Evolutionary conservation across 1,284 basidiomycete genomes (phyloP).

Genomic region (Porogramme epimiltina): DNA sequence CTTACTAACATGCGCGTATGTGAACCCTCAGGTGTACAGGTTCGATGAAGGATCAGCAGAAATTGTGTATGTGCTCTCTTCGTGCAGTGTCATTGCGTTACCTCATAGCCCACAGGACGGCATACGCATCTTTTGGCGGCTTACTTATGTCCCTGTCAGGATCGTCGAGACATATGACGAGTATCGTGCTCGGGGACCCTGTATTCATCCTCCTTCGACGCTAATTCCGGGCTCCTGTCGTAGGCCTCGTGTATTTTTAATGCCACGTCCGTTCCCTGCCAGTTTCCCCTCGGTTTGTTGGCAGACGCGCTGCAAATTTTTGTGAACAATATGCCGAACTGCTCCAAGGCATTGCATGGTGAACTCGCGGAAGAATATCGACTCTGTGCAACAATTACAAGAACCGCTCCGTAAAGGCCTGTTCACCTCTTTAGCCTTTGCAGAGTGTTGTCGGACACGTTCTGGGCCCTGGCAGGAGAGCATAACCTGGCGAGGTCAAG

Average conservation of each 20-base stretch:
- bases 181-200: slow-evolving; percentile 91
- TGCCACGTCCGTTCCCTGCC: no score
- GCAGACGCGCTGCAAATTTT: no score
- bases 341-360: no score
- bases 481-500: no score
- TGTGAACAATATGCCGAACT: no score
- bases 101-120: slow-evolving; percentile 61
- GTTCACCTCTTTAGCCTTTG: no score
- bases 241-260: slow-evolving; percentile 6
- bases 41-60: slow-evolving; percentile 89
- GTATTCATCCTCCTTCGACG: slow-evolving; percentile 89
- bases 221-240: slow-evolving; percentile 37
- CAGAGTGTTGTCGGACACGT: no score
- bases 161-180: slow-evolving; percentile 90
- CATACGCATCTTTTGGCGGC: slow-evolving; percentile 96
- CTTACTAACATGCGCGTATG: slow-evolving; percentile 15
- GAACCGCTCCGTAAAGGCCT: no score
- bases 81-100: slow-evolving; percentile 1
- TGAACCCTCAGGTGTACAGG: slow-evolving; percentile 80
- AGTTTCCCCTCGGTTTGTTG: no score
- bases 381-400: no score
- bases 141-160: slow-evolving; percentile 94
- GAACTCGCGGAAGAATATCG: no score
- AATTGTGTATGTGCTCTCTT: slow-evolving; percentile 67
- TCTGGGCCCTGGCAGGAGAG: no score